Evolutionary conservation across 805 yeast species (phyloP), one percentile per base, ranked within the genome.

Genomic region (Grigorovia transvaalensis): DNA sequence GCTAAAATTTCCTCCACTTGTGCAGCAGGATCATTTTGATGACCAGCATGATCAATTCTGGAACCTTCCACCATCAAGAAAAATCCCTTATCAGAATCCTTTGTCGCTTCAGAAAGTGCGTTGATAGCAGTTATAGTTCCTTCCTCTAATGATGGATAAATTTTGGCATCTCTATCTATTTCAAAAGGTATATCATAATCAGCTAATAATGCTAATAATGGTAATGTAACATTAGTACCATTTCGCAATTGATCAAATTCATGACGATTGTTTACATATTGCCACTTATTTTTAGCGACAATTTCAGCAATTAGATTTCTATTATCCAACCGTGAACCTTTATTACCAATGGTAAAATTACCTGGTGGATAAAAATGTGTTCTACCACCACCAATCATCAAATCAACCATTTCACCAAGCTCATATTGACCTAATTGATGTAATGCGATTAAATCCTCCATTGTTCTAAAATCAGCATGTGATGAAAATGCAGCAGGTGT

Each of bases 1-100:
- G 95, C 96, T 59, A 89, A 71, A 4, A 88, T 91, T 69, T 90
- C 97, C 62, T 89, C 77, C 6, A 87, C 96, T 71, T 89, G 96
- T 9, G 96, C 96, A 7, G 91, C 91, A 11, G 97, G 91, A 66
- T 90, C 97, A 63, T 90, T 89, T 60, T 78, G 82, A 70, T 90
- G 97, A 45, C 96, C 96, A 6, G 96, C 96, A 64, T 89, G 96
- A 69, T 90, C 97, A 61, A 90, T 89, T 67, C 96, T 78, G 6
- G 96, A 86, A 18, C 96, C 96, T 72, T 90, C 96, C 50, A 90
- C 80, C 67, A 90, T 66, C 53, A 90, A 67, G 71, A 90, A 89
- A 67, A 90, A 89, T 0, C 97, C 97, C 57, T 84, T 69, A 18
- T 88, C 93, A 2, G 86, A 77, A 57, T 87, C 76, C 56, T 76